Base-by-base conservation (phyloP, 352 stramenopile species). In the Phytophthora chlamydospora region DNA sequence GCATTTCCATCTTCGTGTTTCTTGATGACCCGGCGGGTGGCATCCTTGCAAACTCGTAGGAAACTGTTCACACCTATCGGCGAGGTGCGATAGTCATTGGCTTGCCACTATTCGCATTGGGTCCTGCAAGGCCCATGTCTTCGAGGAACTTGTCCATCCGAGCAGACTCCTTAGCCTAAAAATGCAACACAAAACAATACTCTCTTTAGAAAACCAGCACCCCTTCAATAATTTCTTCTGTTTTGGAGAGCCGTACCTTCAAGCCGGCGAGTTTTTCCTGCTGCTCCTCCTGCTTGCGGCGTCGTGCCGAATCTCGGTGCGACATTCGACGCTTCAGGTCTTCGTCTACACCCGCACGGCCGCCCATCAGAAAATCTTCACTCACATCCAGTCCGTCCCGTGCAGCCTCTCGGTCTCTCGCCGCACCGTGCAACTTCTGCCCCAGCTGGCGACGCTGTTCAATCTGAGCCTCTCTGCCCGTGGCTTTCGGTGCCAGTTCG, bases 71-170 rank as follows among this genome's bases (percentile, higher is more conserved):
- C 13, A 32, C 19, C 29, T 65, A 74, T 43, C 51, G 62, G 10
- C 81, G 78, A 6, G 79, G 79, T 12, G 71, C 73, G 31, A 91
- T 91, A 13, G 76, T 87, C 44, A 88, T 80, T n/a, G 69, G 72
- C 17, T 74, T 67, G 8, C 49, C 62, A 32, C 35, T 57, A n/a
- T 51, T 58, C 29, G 63, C 46, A 31, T 67, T 67, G 9, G 62
- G 60, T n/a, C 68, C 62, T 11, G 71, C 44, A 14, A 91, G 71
- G 4, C 83, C 83, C 80, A 92, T 90, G 21, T 89, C 80, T 19
- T 71, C 57, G 17, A 92, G 56, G 32, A 92, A 92, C 62, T 90
- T 89, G 45, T 92, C 79, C 83, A 92, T 92, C 5, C 83, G 72
- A 13, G 78, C 83, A 3, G 73, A 71, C 48, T 92, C 83, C 32